A percentile compares a stretch with the other conserved stretches of the same genome.
phyloP scores from a whole-genome alignment of 1,284 basidiomycete species.

The Marasmius fiardii region DNA sequence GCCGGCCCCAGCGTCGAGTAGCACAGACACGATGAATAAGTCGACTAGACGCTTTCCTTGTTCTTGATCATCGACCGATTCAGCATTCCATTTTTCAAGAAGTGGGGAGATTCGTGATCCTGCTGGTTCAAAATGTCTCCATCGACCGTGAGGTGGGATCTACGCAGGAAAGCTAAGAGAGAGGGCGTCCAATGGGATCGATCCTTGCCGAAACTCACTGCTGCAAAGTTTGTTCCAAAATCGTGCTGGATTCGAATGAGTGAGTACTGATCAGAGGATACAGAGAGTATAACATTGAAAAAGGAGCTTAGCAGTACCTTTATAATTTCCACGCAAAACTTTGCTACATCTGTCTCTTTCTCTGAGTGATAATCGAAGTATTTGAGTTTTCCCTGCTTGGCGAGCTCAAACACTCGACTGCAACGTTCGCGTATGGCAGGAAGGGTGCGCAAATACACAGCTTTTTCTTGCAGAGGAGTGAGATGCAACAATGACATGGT shows the following conservation, averaged over 20 bases:
- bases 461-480: conserved; percentile 33
- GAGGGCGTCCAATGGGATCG: too few relatives aligned
- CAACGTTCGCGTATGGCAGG: conserved; percentile 88
- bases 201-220: conserved; percentile 38
- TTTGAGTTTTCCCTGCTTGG: conserved; percentile 67
- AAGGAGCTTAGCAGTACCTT: conserved; percentile 48
- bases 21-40: conserved; percentile 89
- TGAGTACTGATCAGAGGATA: neutral
- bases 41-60: conserved; percentile 82
- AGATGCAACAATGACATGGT: neutral
- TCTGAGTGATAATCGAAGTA: conserved; percentile 86
- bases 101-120: conserved; percentile 59
- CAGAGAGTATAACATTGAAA: conserved; percentile 1
- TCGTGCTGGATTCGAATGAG: conserved; percentile 56
- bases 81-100: conserved; percentile 51
- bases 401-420: conserved; percentile 73
- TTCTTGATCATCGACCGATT: conserved; percentile 41
- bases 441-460: conserved; percentile 80
- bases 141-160: conserved; percentile 90
- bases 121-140: conserved; percentile 84
- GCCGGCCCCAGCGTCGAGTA: conserved; percentile 93
- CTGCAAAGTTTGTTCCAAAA: conserved; percentile 68
- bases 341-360: conserved; percentile 69
- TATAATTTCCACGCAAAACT: conserved; percentile 82
- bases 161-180: conserved; percentile 24